These are phyloP conservation scores for Graphiopsis chlorocephala DNA, from an alignment of 2,329 filamentous ascomycete species.

Conservation along the genomic window DNA sequence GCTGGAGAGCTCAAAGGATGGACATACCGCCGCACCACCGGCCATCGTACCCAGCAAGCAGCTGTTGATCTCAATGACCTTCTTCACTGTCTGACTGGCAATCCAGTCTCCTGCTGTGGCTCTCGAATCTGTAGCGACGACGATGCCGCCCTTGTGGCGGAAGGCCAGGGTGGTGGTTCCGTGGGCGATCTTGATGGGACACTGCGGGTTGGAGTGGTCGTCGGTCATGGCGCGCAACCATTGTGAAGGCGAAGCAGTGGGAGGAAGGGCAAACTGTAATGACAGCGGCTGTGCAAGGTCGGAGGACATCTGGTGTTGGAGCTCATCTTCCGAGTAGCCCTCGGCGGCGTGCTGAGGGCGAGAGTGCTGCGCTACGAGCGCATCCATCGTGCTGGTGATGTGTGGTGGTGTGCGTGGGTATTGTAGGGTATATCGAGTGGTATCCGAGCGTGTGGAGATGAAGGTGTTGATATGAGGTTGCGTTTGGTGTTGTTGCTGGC, in stretches of 20 bases:
- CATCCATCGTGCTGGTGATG: constrained; percentile 65
- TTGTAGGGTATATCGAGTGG: not conserved
- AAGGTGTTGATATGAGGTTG: not conserved
- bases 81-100: constrained; percentile 98
- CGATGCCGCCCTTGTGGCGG: constrained; percentile 96
- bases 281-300: constrained; percentile 73
- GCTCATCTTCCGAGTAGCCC: constrained; percentile 60
- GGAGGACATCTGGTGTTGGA: constrained; percentile 62
- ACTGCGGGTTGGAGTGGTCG: constrained; percentile 93
- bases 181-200: constrained; percentile 99
- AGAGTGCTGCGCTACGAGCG: constrained; percentile 89
- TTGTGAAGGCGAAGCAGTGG: constrained; percentile 81
- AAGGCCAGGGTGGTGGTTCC: constrained; percentile 97
- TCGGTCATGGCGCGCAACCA: constrained; percentile 97
- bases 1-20: not conserved
- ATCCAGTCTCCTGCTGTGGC: constrained; percentile 99
- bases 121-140: constrained; percentile 95
- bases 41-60: constrained; percentile 96
- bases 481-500: constrained; percentile 12
- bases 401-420: not conserved
- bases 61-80: constrained; percentile 98
- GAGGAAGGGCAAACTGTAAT: constrained; percentile 92
- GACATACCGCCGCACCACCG: constrained; percentile 80
- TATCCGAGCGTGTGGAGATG: not conserved
- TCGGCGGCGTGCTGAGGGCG: constrained; percentile 73